Evolutionary conservation across 108 stramenopile species (phyloP), one percentile per base, ranked within the genome.

Genomic region (Cyclotella cryptica): DNA sequence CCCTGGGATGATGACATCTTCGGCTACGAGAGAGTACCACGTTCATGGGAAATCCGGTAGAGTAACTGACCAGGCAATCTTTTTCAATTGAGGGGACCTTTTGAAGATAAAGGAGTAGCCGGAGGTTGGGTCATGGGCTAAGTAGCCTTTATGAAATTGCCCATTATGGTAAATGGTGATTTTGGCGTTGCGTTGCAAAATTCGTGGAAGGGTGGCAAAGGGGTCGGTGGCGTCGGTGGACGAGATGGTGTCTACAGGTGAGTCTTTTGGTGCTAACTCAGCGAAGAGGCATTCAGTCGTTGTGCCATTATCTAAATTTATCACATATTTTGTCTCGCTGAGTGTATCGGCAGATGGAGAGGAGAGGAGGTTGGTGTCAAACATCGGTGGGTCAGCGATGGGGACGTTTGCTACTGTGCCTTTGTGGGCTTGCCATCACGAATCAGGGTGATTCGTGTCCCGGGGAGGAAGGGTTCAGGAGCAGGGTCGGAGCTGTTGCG

Each of bases 91-190:
- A 3, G 64, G 30, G 24, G 41, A 19, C n/a, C 40, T 35, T 12
- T 49, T 19, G 42, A 44, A 29, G 26, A 64, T 52, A 27, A 74
- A 74, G 0, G 27, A 29, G 40, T 51, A 70, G 43, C 75, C 75
- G 41, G 24, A 30, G 30, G 64, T n/a, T 22, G 63, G n/a, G 3
- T 6, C 30, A 24, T 49, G 41, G 14, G 40, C 27, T 4, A 71
- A 39, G 40, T 26, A 71, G 6, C 69, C 69, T 58, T 71, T 71
- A 26, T 71, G 55, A 40, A 57, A 71, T 40, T 40, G 5, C 5
- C 69, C 69, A 22, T 71, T 10, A 40, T 71, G 40, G 46, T 58
- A 54, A 42, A 57, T 45, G 0, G 55, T 71, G 0, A 71, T 66
- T 43, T 65, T 64, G 3, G 73, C 53, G 21, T 74, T 46, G 15